Evolutionary conservation across 345 rosid species (phyloP).

Genomic region (Bruguiera parviflora): DNA sequence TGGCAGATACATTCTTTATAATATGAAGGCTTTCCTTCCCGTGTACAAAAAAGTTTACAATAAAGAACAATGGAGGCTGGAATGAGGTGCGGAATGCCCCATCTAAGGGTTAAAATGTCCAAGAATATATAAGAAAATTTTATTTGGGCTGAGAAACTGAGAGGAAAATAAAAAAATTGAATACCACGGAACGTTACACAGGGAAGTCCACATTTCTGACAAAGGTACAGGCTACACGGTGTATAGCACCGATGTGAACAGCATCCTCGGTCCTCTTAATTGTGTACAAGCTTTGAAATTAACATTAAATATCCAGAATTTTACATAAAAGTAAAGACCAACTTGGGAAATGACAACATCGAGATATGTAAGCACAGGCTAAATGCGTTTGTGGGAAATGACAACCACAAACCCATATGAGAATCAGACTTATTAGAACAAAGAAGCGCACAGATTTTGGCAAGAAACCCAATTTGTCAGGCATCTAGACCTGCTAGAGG

Average conservation of each 20-base stretch:
- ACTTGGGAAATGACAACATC: slow-evolving; percentile 24
- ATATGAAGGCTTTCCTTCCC: too few species aligned
- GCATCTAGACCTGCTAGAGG: slow-evolving; percentile 6
- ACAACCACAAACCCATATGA: slow-evolving; percentile 2
- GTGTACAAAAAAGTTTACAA: too few species aligned
- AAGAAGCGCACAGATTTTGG: slow-evolving; percentile 13
- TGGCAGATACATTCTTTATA: too few species aligned
- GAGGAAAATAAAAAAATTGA: background rate
- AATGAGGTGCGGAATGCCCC: background rate
- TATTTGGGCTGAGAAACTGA: background rate
- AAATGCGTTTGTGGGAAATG: background rate
- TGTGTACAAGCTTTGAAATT: slow-evolving; percentile 1
- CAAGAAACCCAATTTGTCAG: slow-evolving; percentile 26
- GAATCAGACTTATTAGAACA: slow-evolving; percentile 12
- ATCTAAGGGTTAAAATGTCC: background rate
- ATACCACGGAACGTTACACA: background rate
- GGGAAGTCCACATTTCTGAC: slow-evolving; percentile 23
- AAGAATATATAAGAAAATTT: background rate
- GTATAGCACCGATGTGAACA: slow-evolving; percentile 42
- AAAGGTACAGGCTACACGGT: slow-evolving; percentile 38
- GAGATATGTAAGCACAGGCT: slow-evolving; percentile 12
- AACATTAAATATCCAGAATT: slow-evolving; percentile 5
- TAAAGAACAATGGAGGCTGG: background rate
- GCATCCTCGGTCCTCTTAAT: slow-evolving; percentile 48
- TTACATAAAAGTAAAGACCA: slow-evolving; percentile 16